Conservation (phyloP, 805 yeast species). For the Isabelozyma rhagii region DNA sequence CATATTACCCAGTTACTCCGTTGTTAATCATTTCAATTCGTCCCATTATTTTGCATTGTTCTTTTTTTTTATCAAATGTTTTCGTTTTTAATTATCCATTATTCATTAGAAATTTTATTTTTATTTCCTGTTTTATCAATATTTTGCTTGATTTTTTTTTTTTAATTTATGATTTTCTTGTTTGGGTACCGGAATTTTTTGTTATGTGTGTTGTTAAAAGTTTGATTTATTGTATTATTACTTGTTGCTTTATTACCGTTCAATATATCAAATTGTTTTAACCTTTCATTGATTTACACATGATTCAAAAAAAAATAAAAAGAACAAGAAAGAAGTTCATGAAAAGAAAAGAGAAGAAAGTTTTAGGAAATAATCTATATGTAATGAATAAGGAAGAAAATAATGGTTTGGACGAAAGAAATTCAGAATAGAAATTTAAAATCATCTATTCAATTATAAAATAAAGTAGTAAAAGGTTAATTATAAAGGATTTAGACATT, state of each 20-base stretch:
- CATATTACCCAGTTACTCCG: conserved; percentile 2
- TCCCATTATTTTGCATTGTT: conserved; percentile 17
- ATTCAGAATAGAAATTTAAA: background rate
- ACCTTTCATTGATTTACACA: background rate
- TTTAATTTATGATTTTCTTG: conserved; percentile 4
- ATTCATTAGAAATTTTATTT: background rate
- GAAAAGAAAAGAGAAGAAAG: conserved; percentile 5
- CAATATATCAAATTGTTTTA: background rate
- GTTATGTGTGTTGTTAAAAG: background rate
- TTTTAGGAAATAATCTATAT: background rate
- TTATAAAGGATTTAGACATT: conserved; percentile 39
- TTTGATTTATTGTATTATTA: conserved; percentile 2
- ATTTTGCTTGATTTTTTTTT: conserved; percentile 4
- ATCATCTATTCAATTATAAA: background rate
- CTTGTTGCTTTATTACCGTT: conserved; percentile 10
- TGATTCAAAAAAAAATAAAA: background rate
- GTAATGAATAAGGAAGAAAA: background rate
- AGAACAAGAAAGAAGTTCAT: conserved; percentile 1
- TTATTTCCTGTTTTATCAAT: conserved; percentile 2
- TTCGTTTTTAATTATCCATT: conserved; percentile 12
- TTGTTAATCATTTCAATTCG: background rate
- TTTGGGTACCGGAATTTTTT: background rate
- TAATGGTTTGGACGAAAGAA: background rate
- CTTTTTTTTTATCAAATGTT: conserved; percentile 11
- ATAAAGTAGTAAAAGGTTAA: background rate